A percentile compares a stretch with the other conserved stretches of the same genome.
These are phyloP conservation scores for Hygrocybe coccinea DNA, from an alignment of 768 basidiomycete genomes.

Conservation along the genomic window DNA sequence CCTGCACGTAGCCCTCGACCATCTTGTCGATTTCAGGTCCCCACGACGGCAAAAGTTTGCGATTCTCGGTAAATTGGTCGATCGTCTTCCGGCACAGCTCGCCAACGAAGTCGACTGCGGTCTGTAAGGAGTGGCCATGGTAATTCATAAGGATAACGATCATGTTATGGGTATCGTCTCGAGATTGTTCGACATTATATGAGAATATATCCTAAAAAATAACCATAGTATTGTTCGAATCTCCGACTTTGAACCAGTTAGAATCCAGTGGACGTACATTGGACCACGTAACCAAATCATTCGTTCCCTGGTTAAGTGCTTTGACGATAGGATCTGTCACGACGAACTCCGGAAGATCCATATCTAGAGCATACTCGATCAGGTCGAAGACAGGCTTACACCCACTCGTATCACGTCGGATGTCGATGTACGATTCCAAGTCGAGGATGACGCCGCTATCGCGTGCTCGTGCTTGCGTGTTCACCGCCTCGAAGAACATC, in stretches of 20 bases:
- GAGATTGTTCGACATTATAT: conserved; percentile 37
- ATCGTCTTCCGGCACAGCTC: conserved; percentile 27
- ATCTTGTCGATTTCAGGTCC: conserved; percentile 28
- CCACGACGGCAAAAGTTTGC: conserved; percentile 32
- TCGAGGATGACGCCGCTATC: conserved; percentile 33
- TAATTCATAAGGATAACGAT: conserved; percentile 40
- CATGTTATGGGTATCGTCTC: conserved; percentile 39
- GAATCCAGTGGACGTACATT: conserved; percentile 28
- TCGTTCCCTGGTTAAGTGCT: conserved; percentile 43
- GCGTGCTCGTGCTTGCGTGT: conserved; percentile 41
- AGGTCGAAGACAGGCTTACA: conserved; percentile 48
- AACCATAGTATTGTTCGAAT: too few relatives aligned
- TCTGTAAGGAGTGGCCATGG: conserved; percentile 28
- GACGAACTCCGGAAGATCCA: conserved; percentile 52
- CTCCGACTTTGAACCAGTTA: not conserved
- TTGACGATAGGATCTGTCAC: conserved; percentile 46
- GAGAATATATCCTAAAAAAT: conserved; percentile 36
- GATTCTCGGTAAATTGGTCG: conserved; percentile 28
- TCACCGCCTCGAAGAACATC: conserved; percentile 38
- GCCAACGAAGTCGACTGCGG: conserved; percentile 36
- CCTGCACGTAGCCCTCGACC: conserved; percentile 32
- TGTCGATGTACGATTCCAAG: conserved; percentile 48
- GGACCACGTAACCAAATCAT: conserved; percentile 50
- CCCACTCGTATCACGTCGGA: conserved; percentile 52
- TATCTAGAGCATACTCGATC: conserved; percentile 47